Conservation (phyloP, 352 stramenopile species). For the Phytopythium oedochilum region DNA sequence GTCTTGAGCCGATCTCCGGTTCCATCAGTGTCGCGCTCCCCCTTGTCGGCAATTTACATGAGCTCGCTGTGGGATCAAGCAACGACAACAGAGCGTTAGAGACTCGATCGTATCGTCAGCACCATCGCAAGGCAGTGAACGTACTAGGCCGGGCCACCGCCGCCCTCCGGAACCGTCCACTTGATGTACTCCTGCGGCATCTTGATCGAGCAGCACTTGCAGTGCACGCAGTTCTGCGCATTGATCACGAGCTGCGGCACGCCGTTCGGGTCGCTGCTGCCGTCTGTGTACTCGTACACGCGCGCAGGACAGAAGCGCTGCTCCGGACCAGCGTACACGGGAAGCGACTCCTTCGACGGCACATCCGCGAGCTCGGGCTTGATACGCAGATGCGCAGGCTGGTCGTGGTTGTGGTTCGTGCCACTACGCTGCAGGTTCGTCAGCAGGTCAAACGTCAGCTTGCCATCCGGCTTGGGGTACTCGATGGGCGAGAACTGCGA, state of each 20-base stretch:
- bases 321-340: constrained; percentile 96
- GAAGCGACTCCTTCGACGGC: constrained; percentile 83
- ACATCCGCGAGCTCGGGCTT: constrained; percentile 89
- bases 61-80: constrained; percentile 47
- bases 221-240: constrained; percentile 99
- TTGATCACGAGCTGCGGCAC: constrained; percentile 97
- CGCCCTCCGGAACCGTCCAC: constrained; percentile 98
- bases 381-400: constrained; percentile 96
- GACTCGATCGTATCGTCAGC: not conserved
- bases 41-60: constrained; percentile 37
- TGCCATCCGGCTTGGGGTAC: constrained; percentile 96
- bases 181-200: constrained; percentile 99
- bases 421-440: constrained; percentile 96
- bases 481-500: constrained; percentile 90
- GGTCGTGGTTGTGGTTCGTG: constrained; percentile 98
- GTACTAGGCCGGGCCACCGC: constrained; percentile 97
- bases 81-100: constrained; percentile 19
- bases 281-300: constrained; percentile 98
- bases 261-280: constrained; percentile 79
- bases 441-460: constrained; percentile 98
- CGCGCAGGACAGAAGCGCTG: constrained; percentile 97
- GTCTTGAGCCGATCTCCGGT: not conserved
- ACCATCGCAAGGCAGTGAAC: constrained; percentile 21
- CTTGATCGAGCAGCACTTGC: constrained; percentile 99
- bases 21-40: not conserved